Percentiles rank a stretch among this genome's conserved stretches.
phyloP scores from a whole-genome alignment of 495 filamentous ascomycete genomes.

The Emericellopsis terricola region DNA sequence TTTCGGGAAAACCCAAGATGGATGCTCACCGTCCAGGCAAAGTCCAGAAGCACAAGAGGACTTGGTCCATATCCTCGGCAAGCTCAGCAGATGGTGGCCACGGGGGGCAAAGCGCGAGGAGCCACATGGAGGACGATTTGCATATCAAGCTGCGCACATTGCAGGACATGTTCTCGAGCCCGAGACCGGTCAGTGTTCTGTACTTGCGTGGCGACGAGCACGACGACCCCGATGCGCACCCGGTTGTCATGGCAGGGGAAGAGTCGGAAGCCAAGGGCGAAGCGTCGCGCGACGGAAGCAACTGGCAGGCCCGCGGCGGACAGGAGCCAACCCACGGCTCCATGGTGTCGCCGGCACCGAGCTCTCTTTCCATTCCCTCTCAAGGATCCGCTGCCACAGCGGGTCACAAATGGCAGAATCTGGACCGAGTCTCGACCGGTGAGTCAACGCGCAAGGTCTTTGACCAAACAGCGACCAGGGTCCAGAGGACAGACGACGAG shows the following conservation, averaged over 20 bases:
- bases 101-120: conserved; percentile 23
- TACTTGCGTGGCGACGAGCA: conserved; percentile 65
- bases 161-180: conserved; percentile 94
- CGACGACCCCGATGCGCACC: conserved; percentile 81
- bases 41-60: conserved; percentile 74
- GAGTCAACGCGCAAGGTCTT: conserved; percentile 20
- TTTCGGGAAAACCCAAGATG: conserved; percentile 25
- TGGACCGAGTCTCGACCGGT: conserved; percentile 26
- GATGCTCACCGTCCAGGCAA: conserved; percentile 48
- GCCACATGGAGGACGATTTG: conserved; percentile 71
- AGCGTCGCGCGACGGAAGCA: conserved; percentile 31
- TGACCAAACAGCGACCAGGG: conserved; percentile 27
- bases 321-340: conserved; percentile 33
- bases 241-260: conserved; percentile 59
- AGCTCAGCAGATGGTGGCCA: conserved; percentile 39
- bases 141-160: conserved; percentile 66
- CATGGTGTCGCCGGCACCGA: conserved; percentile 57
- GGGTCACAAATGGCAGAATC: conserved; percentile 33
- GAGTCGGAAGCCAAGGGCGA: conserved; percentile 37
- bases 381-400: conserved; percentile 20
- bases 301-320: conserved; percentile 39
- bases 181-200: conserved; percentile 66
- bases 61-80: conserved; percentile 89
- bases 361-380: conserved; percentile 39
- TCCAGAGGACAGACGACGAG: conserved; percentile 27